Conservation (phyloP, 345 rosid genomes). For the Lepidium africanum region DNA sequence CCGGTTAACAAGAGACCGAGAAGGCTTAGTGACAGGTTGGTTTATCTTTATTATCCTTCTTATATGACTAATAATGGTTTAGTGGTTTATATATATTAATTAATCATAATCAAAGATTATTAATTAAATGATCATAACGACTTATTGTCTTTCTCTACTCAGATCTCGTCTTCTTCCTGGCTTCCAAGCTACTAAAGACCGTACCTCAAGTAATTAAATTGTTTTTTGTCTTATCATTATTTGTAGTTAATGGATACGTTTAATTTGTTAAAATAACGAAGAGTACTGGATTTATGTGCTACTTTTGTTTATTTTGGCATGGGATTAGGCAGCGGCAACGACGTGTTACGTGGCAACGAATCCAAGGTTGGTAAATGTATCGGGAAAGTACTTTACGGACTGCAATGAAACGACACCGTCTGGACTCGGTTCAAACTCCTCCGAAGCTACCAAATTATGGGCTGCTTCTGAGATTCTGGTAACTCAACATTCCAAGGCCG, state of each 20-base stretch:
- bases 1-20: conserved; percentile 86
- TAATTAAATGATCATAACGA: too few species aligned
- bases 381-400: conserved; percentile 82
- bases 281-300: conserved; percentile 7
- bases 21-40: conserved; percentile 76
- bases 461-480: conserved; percentile 72
- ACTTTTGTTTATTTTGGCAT: conserved; percentile 9
- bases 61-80: not conserved
- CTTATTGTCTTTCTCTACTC: conserved; percentile 27
- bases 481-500: conserved; percentile 47
- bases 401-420: conserved; percentile 81
- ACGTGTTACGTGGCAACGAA: conserved; percentile 80
- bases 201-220: conserved; percentile 64
- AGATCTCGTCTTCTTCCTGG: conserved; percentile 76
- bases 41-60: not conserved
- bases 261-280: not conserved
- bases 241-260: not conserved
- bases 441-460: conserved; percentile 75
- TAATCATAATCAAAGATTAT: too few species aligned
- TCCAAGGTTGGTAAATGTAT: conserved; percentile 44
- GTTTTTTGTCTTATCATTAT: not conserved
- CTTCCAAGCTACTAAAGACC: conserved; percentile 80
- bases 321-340: conserved; percentile 81
- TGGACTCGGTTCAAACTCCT: conserved; percentile 56
- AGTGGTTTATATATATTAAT: too few species aligned